These are phyloP conservation scores for Thielaviopsis ethacetica DNA, from an alignment of 2,329 filamentous ascomycete genomes.

Conservation along the genomic window DNA sequence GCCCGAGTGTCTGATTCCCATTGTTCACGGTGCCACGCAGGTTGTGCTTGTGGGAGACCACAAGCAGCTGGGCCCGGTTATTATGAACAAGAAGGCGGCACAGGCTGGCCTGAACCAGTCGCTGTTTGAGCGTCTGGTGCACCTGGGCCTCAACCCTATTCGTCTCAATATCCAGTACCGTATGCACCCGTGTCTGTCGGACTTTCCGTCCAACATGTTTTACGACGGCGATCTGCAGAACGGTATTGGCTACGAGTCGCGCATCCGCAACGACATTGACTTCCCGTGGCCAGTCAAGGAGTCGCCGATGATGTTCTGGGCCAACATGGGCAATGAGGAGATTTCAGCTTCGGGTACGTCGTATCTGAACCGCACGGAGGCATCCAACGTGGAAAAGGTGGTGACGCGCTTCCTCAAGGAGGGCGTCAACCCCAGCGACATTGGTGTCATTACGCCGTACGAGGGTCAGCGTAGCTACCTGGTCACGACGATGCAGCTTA, in stretches of 20 bases:
- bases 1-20: conserved; percentile 95
- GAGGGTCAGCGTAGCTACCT: conserved; percentile 97
- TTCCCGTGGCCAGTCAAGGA: conserved; percentile 94
- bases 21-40: conserved; percentile 95
- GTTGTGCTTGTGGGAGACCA: conserved; percentile 97
- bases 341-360: conserved; percentile 96
- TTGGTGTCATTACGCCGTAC: conserved; percentile 97
- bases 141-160: conserved; percentile 78
- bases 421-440: conserved; percentile 80
- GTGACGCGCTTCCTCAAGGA: conserved; percentile 98
- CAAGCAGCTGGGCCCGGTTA: conserved; percentile 92
- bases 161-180: conserved; percentile 94
- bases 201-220: conserved; percentile 99
- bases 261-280: conserved; percentile 82
- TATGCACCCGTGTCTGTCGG: conserved; percentile 94
- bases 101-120: conserved; percentile 96
- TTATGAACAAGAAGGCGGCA: conserved; percentile 99
- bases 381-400: conserved; percentile 95
- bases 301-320: conserved; percentile 99
- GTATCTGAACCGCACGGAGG: conserved; percentile 94
- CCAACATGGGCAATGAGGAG: conserved; percentile 91
- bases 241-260: conserved; percentile 77
- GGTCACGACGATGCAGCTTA: conserved; percentile 98
- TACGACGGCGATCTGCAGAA: conserved; percentile 97
- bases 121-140: conserved; percentile 91